These are phyloP conservation scores for Suillus spraguei DNA, from an alignment of 768 basidiomycete genomes.

Conservation along the genomic window DNA sequence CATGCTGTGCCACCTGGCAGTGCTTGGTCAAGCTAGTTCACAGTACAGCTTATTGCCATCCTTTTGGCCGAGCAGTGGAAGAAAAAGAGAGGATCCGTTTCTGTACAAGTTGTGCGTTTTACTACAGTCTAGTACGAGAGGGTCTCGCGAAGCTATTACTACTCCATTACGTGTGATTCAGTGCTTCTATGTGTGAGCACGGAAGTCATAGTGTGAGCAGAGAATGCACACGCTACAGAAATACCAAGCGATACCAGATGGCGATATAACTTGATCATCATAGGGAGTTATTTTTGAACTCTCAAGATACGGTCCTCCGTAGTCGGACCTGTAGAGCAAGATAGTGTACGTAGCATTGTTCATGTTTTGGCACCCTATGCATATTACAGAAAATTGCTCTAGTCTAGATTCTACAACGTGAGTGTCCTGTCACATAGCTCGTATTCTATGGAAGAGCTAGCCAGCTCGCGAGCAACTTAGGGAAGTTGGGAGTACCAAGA, in stretches of 20 bases:
- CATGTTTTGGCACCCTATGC: background rate
- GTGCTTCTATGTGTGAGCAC: background rate
- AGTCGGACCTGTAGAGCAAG: background rate
- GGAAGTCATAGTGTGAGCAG: background rate
- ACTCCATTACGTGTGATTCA: background rate
- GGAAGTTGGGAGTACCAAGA: constrained; percentile 20
- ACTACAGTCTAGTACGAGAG: background rate
- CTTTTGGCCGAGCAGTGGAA: background rate
- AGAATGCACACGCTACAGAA: background rate
- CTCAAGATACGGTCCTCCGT: background rate
- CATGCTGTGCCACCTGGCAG: background rate
- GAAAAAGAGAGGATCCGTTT: background rate
- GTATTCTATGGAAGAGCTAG: constrained; percentile 23
- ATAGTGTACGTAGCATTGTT: background rate
- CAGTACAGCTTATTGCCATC: background rate
- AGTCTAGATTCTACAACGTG: background rate
- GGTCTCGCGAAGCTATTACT: background rate
- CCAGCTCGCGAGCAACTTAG: constrained; percentile 35
- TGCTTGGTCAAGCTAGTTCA: background rate
- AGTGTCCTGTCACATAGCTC: background rate
- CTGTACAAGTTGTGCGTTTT: background rate
- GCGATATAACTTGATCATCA: background rate
- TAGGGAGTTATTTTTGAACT: background rate
- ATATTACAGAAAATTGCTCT: background rate
- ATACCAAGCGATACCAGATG: background rate